Base-by-base conservation (phyloP, 179 eudicot species). In the Beta macrorhiza region DNA sequence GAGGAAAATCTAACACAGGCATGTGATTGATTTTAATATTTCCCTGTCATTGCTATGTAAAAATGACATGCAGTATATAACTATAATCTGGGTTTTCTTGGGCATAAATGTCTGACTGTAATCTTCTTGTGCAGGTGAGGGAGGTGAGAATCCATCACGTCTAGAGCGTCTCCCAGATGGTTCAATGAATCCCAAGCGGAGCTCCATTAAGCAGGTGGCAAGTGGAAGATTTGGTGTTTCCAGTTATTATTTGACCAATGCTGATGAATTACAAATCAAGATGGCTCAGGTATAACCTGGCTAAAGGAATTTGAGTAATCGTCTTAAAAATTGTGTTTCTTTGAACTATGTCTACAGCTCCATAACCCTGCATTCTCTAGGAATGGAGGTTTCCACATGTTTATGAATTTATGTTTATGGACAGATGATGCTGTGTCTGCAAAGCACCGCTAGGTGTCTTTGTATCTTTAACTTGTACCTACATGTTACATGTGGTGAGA, bases 181-280 rank as follows among this genome's bases (percentile, higher is more conserved):
- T 84, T 90, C 94, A 70, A 92, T 79, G 92, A 97, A 97, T 83
- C 98, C 94, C 1, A 89, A 85, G 85, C 92, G 98, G 63, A 97
- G 99, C 84, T 89, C 98, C 52, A 97, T 97, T 77, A 97, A 97
- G 92, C 99, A 97, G 87, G 97, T 97, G 74, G 99, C 99, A 51
- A 97, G 99, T 90, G 99, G 99, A 80, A 92, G 99, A 90, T 97
- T 97, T 80, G 99, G 99, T 57, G 99, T 95, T 83, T 90, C 98
- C 32, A 97, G 98, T 89, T 93, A 95, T 82, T 97, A 97, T 88
- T 89, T 97, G 78, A 91, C 99, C 63, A 97, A 97, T 88, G 98
- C 99, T n/a, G 98, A 92, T 85, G 99, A 97, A 84, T 75, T 97
- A 59, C 99, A 97, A 87, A 97, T 97, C 61, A 97, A 97, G 86